A percentile compares a stretch with the other conserved stretches of the same genome.
phyloP scores from a whole-genome alignment of 2,329 filamentous ascomycete species.

The Alternaria triticina region DNA sequence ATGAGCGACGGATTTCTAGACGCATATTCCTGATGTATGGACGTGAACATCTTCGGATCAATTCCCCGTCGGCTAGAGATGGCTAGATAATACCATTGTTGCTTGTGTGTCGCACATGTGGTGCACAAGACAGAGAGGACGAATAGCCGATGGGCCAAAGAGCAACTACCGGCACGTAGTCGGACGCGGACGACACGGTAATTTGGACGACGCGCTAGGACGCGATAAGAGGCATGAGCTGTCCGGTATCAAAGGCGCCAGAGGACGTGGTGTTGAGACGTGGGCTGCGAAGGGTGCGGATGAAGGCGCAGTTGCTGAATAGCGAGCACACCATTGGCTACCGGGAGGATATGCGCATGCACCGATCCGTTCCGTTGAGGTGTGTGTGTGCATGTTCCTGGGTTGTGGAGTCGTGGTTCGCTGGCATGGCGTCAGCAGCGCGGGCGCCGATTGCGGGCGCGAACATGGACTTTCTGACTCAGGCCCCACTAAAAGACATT shows the following conservation, averaged over 20 bases:
- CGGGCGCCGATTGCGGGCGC: slow-evolving; percentile 12
- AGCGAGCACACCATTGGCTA: neutral
- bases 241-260: neutral
- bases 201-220: neutral
- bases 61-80: neutral
- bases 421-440: slow-evolving; percentile 6
- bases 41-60: neutral
- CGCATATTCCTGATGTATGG: neutral
- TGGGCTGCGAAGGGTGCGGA: neutral
- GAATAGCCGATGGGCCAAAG: neutral
- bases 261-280: neutral
- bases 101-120: neutral
- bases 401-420: neutral
- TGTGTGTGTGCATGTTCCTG: neutral
- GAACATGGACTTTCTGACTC: slow-evolving; percentile 18
- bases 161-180: neutral
- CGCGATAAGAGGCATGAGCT: neutral
- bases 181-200: neutral
- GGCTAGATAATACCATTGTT: neutral
- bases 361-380: slow-evolving; percentile 1
- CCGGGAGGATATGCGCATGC: neutral
- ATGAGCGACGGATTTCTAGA: neutral
- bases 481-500: slow-evolving; percentile 15
- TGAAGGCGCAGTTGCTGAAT: neutral
- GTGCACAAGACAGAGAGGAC: neutral